Conservation (phyloP, 495 filamentous ascomycete species). For the Annulohypoxylon maeteangense region DNA sequence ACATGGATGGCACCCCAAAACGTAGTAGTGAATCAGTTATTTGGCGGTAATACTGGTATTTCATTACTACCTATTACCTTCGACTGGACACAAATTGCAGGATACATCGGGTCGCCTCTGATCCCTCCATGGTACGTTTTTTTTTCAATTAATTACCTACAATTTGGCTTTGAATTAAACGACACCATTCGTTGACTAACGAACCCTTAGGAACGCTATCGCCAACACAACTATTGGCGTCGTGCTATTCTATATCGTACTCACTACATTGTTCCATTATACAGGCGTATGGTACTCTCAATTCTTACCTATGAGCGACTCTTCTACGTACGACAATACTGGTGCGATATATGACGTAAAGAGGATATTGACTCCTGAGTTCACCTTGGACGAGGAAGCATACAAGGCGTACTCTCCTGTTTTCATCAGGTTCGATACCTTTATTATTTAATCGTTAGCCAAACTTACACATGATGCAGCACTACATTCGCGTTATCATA, state of each 20-base stretch:
- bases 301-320: slow-evolving; percentile 69
- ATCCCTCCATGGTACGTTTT: slow-evolving; percentile 67
- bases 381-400: slow-evolving; percentile 62
- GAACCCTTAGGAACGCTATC: slow-evolving; percentile 58
- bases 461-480: slow-evolving; percentile 45
- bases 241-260: slow-evolving; percentile 62
- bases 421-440: slow-evolving; percentile 62
- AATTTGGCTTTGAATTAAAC: background rate
- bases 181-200: slow-evolving; percentile 6
- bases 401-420: slow-evolving; percentile 72
- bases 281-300: slow-evolving; percentile 72
- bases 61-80: slow-evolving; percentile 70
- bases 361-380: slow-evolving; percentile 60
- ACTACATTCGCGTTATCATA: slow-evolving; percentile 73
- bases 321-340: slow-evolving; percentile 71
- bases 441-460: background rate
- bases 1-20: slow-evolving; percentile 72
- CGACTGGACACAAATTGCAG: slow-evolving; percentile 72
- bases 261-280: slow-evolving; percentile 66
- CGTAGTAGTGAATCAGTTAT: slow-evolving; percentile 74
- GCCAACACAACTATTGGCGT: slow-evolving; percentile 72
- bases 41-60: slow-evolving; percentile 71
- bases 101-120: slow-evolving; percentile 66
- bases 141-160: background rate
- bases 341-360: slow-evolving; percentile 65